These are phyloP conservation scores for Lojkania enalia DNA, from an alignment of 2,329 filamentous ascomycete genomes.

Conservation along the genomic window DNA sequence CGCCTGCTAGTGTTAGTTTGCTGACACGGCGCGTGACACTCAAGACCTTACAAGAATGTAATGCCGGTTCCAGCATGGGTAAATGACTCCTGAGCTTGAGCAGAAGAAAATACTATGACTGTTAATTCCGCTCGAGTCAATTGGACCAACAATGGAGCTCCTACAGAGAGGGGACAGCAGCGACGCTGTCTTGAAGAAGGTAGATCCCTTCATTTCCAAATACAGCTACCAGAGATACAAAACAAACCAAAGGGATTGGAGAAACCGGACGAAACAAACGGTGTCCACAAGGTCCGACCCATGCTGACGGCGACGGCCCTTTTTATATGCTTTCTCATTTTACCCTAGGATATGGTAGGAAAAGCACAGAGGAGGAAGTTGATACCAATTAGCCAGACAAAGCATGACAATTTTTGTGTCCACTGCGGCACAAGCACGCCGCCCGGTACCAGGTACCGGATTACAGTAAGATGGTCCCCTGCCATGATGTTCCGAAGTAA, in stretches of 20 bases:
- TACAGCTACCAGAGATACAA: constrained; percentile 22
- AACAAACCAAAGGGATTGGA: constrained; percentile 13
- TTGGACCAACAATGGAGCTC: constrained; percentile 7
- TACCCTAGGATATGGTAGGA: constrained; percentile 24
- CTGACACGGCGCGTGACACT: background rate
- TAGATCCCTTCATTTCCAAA: constrained; percentile 40
- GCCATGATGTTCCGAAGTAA: constrained; percentile 19
- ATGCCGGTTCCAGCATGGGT: constrained; percentile 39
- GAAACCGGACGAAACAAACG: constrained; percentile 25
- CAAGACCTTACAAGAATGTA: constrained; percentile 29
- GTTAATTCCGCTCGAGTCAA: constrained; percentile 4
- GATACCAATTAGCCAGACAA: constrained; percentile 25
- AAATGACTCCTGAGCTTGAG: constrained; percentile 36
- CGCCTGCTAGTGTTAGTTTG: constrained; percentile 19
- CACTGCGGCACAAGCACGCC: constrained; percentile 20
- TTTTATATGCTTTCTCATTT: constrained; percentile 36
- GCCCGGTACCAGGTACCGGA: constrained; percentile 35
- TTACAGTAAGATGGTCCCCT: constrained; percentile 18
- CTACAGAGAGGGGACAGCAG: constrained; percentile 43
- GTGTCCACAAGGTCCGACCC: constrained; percentile 24
- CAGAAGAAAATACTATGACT: constrained; percentile 21
- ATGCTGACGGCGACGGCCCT: constrained; percentile 20
- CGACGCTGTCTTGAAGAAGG: constrained; percentile 40
- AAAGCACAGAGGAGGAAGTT: constrained; percentile 17
- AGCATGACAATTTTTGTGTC: constrained; percentile 22